A percentile compares a stretch with the other conserved stretches of the same genome.
Conservation (phyloP, 768 basidiomycete species). For the Lactarius sp. region DNA sequence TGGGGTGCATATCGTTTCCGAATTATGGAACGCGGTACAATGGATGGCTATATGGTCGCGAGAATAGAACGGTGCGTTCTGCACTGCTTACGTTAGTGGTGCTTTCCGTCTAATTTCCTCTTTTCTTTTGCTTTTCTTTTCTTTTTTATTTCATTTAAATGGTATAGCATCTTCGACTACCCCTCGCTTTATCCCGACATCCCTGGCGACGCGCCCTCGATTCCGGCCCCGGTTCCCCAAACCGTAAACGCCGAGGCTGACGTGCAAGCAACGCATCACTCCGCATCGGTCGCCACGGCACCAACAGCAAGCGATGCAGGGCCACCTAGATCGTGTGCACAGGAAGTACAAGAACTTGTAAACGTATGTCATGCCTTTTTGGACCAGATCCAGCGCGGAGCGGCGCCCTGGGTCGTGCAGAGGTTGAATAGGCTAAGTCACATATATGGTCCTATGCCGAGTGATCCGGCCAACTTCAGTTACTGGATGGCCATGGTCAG, state of each 20-base stretch:
- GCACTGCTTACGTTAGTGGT: neutral
- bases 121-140: too few relatives aligned
- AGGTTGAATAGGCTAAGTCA: slow-evolving; percentile 74
- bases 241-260: neutral
- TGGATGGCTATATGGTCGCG: slow-evolving; percentile 90
- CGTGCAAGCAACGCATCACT: neutral
- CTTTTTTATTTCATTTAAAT: neutral
- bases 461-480: slow-evolving; percentile 63
- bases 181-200: slow-evolving; percentile 17
- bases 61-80: slow-evolving; percentile 56
- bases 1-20: slow-evolving; percentile 74
- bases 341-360: slow-evolving; percentile 37
- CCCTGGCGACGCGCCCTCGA: slow-evolving; percentile 3
- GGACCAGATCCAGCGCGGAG: slow-evolving; percentile 56
- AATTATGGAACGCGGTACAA: slow-evolving; percentile 71
- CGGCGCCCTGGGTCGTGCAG: slow-evolving; percentile 92
- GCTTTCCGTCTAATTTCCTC: neutral
- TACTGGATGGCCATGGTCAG: slow-evolving; percentile 84
- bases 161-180: slow-evolving; percentile 29
- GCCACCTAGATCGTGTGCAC: slow-evolving; percentile 1
- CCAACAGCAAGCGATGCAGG: neutral
- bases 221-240: slow-evolving; percentile 8
- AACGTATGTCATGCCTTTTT: slow-evolving; percentile 57
- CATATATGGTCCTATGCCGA: slow-evolving; percentile 73
- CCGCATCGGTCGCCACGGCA: slow-evolving; percentile 1